Conservation (phyloP, 768 basidiomycete species). For the Fomitopsis pulvina region DNA sequence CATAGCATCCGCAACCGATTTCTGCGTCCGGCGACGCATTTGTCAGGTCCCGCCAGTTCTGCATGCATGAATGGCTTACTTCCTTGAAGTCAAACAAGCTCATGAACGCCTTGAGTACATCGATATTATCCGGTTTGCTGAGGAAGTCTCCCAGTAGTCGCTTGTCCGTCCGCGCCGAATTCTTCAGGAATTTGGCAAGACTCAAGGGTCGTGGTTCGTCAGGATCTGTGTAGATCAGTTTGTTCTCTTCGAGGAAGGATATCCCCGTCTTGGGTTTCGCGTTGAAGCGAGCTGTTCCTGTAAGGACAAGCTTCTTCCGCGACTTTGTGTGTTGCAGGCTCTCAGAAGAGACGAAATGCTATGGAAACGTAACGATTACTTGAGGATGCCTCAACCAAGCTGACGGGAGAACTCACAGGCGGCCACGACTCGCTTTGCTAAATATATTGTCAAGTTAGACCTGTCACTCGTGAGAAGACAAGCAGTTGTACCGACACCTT, state of each 20-base stretch:
- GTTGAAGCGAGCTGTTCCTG: constrained; percentile 86
- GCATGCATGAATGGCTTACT: constrained; percentile 45
- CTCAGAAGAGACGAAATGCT: constrained; percentile 54
- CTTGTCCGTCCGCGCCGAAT: constrained; percentile 82
- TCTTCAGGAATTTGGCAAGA: constrained; percentile 83
- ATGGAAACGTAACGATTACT: too few relatives aligned
- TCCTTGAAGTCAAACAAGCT: constrained; percentile 83
- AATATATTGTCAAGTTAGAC: background rate
- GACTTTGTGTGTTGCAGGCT: constrained; percentile 66
- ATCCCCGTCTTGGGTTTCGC: constrained; percentile 87
- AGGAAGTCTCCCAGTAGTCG: constrained; percentile 90
- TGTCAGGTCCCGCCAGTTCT: background rate
- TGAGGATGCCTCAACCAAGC: background rate
- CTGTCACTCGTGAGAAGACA: background rate
- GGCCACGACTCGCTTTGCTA: constrained; percentile 52
- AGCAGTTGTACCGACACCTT: constrained; percentile 32
- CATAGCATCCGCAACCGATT: constrained; percentile 94
- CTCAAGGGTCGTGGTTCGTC: constrained; percentile 51
- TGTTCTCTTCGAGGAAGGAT: constrained; percentile 87
- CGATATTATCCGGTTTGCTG: constrained; percentile 81
- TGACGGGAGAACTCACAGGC: constrained; percentile 33
- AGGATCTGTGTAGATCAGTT: constrained; percentile 68
- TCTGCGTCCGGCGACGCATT: constrained; percentile 37
- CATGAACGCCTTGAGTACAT: constrained; percentile 82
- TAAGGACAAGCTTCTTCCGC: constrained; percentile 77